These are phyloP conservation scores for Botrytis byssoidea DNA, from an alignment of 2,329 filamentous ascomycete genomes.

Conservation along the genomic window DNA sequence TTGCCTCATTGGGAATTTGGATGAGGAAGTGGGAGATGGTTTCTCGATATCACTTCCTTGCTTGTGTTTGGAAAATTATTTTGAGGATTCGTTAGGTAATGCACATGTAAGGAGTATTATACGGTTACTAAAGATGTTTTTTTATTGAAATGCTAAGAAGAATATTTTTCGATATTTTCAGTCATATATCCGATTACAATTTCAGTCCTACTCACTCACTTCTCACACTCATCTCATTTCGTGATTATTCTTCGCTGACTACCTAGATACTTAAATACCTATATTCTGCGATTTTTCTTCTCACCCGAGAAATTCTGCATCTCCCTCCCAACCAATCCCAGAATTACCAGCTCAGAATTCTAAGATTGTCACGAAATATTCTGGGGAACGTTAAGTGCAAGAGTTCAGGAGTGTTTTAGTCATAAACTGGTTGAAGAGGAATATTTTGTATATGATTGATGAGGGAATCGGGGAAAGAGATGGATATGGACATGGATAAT, in stretches of 20 bases:
- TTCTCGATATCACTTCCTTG: not conserved
- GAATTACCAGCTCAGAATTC: not conserved
- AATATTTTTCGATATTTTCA: not conserved
- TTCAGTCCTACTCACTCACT: too few species aligned
- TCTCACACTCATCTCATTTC: too few species aligned
- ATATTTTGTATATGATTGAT: too few species aligned
- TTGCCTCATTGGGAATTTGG: not conserved
- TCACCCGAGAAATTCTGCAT: not conserved
- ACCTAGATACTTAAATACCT: too few species aligned
- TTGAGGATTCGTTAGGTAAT: not conserved
- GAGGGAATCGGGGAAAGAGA: too few species aligned
- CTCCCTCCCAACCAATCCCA: not conserved
- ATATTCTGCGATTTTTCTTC: not conserved
- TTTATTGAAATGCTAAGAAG: not conserved
- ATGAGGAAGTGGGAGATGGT: not conserved
- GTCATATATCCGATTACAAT: too few species aligned
- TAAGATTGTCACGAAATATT: not conserved
- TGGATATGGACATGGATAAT: too few species aligned
- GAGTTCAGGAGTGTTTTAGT: too few species aligned
- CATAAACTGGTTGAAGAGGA: too few species aligned
- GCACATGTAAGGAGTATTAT: not conserved
- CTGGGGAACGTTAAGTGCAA: rapidly evolving
- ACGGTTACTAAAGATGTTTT: too few species aligned
- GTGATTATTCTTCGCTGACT: too few species aligned
- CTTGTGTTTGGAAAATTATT: not conserved